Base-by-base conservation (phyloP, 2,329 filamentous ascomycete genomes). In the Helminthosporium solani region DNA sequence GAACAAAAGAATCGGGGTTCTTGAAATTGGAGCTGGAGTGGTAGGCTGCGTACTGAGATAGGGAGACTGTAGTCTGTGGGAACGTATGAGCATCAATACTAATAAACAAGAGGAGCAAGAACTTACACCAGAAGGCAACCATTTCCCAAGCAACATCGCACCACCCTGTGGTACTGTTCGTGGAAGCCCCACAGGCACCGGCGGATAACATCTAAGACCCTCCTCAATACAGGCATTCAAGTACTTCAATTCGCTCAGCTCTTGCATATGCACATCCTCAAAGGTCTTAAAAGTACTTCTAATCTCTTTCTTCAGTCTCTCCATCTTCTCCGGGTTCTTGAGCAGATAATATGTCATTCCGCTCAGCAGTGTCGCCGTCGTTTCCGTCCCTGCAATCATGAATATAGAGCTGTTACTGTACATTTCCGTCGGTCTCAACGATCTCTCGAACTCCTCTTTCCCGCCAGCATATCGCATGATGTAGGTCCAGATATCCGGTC, bases 141-240 rank as follows among this genome's bases (percentile, higher is more conserved):
- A 64, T 3, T 57, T 9, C 1, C 68, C 70, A 39, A 61, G 56
- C 25, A 66, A 30, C 14, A 15, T 39, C 2, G 50, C 70, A 11
- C 62, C 67, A 7, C 53, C 59, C 4, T 46, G 34, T 7, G 66
- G 63, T 0, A 56, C 54, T 1, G 50, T 40, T 7, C 72, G 60
- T 5, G 64, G 57, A 9, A 70, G 46, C 1, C 67, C 66, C 9
- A 56, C 50, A 1, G 73, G 60, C 1, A 75, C 66, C 0, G 75
- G 74, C 3, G 75, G 74, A 53, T 73, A 74, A 6, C 73, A 60
- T 2, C 76, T 58, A 3, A 78, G 54, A 0, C 63, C 69, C 59
- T 78, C 75, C 34, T 74, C 66, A 4, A 76, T 53, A 31, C 72
- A 72, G 1, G 74, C 75, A 33, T 67, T 56, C 7, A 77, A 51